Evolutionary conservation across 1,284 basidiomycete species (phyloP), one percentile per base, ranked within the genome.

Genomic region (Takashimella koratensis): DNA sequence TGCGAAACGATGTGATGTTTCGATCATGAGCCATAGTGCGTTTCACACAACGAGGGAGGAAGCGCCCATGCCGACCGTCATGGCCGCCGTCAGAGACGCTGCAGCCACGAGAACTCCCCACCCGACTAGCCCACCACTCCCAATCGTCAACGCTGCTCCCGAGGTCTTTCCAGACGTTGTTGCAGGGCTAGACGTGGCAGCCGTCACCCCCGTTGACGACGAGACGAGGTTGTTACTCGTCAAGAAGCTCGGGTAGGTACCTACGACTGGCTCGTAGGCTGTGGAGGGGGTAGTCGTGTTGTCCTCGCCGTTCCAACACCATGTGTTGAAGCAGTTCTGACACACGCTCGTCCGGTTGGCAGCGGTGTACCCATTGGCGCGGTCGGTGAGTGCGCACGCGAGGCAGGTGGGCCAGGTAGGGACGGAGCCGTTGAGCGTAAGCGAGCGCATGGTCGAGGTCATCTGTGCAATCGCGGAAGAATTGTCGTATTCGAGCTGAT

Each of bases 181-280:
- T 8, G 30, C 30, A 36, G 30, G 10, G 16, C 30, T 36, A 8
- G 30, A 36, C 8, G 10, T 36, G 16, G 30, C 30, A 36, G 30
- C 30, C 30, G 30, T 36, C 8, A 36, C 30, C 8, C 30, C 16
- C 8, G 30, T 8, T 8, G 30, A 8, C 30, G 30, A 36, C 8
- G 10, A 8, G 8, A 36, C 30, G 10, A 36, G 16, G 30, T 36
- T 36, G 16, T 36, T 51, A 53, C 43, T 53, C 47, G 40, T 20
- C 39, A 40, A 46, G n/a, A 46, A 66, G 63, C 49, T 69, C 64
- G 58, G 73, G 71, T 49, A 86, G 81, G 76, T 89, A 86, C 30
- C 30, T 16, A 36, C 30, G 30, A 36, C 49, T 6, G 71, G 71
- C 20, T 47, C 53, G 56, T 73, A 75, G 5, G 58, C 51, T 6